A percentile compares a stretch with the other conserved stretches of the same genome.
phyloP scores from a whole-genome alignment of 208 protist species.

The Vickermania ingenoplastis region DNA sequence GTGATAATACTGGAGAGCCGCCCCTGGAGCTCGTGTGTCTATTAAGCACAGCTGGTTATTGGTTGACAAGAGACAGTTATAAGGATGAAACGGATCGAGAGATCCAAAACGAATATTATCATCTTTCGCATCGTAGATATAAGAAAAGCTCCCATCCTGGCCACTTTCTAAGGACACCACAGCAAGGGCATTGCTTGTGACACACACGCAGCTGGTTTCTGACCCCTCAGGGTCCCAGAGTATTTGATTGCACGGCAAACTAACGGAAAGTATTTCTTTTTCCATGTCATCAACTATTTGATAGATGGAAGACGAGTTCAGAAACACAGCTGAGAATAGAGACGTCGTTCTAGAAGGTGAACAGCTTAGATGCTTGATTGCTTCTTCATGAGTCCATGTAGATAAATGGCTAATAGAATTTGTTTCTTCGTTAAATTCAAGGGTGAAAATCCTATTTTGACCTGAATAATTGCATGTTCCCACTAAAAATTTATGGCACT shows the following conservation, averaged over 20 bases:
- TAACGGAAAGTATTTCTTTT: constrained; percentile 18
- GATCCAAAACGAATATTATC: constrained; percentile 27
- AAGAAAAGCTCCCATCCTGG: no score
- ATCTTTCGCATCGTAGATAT: no score
- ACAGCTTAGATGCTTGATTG: constrained; percentile 50
- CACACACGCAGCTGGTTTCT: constrained; percentile 40
- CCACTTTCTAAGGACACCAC: constrained; percentile 30
- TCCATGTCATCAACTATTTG: constrained; percentile 26
- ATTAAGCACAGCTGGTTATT: constrained; percentile 37
- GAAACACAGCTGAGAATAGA: constrained; percentile 30
- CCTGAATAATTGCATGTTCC: constrained; percentile 33
- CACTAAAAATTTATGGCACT: constrained; percentile 58
- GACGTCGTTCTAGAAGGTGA: constrained; percentile 34
- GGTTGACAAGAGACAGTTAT: constrained; percentile 35
- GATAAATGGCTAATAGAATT: constrained; percentile 45
- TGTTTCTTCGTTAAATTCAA: constrained; percentile 64
- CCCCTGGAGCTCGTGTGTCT: constrained; percentile 50
- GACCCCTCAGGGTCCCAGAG: constrained; percentile 81
- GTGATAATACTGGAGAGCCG: constrained; percentile 2
- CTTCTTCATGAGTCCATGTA: constrained; percentile 48
- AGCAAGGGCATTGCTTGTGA: constrained; percentile 16
- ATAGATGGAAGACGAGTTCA: constrained; percentile 18
- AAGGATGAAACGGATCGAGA: constrained; percentile 67
- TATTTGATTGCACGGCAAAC: constrained; percentile 18
- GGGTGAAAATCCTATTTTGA: constrained; percentile 65